Percentiles rank a stretch among this genome's conserved stretches.
These are phyloP conservation scores for Leishmania amazonensis DNA, from an alignment of 208 protist genomes.

Conservation along the genomic window DNA sequence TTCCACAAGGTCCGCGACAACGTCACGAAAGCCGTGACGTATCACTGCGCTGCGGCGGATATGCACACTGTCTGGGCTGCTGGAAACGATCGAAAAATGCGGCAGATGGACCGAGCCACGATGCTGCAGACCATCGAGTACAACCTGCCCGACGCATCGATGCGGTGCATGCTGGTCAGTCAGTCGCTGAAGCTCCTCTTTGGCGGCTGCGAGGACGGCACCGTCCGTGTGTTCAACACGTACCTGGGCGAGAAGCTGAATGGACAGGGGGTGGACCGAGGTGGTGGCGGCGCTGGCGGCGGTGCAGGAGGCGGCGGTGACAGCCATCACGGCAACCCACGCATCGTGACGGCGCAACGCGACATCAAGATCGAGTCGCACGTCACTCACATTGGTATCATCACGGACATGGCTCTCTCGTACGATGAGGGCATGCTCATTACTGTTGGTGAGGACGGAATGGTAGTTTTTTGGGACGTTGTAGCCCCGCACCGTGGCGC, in stretches of 20 bases:
- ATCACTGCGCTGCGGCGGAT: conserved; percentile 89
- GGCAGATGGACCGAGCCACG: conserved; percentile 81
- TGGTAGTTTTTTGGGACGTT: conserved; percentile 91
- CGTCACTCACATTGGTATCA: conserved; percentile 77
- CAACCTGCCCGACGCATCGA: conserved; percentile 71
- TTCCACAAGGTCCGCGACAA: conserved; percentile 93
- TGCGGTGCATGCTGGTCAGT: conserved; percentile 89
- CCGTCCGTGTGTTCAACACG: conserved; percentile 91
- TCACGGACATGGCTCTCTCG: conserved; percentile 88
- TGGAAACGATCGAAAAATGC: conserved; percentile 94
- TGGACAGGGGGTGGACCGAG: conserved; percentile 36
- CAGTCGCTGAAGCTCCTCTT: conserved; percentile 93
- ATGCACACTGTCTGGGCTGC: conserved; percentile 89
- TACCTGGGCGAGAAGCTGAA: conserved; percentile 85
- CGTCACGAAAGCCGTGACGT: conserved; percentile 92
- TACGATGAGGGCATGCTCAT: conserved; percentile 95
- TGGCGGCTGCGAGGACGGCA: conserved; percentile 92
- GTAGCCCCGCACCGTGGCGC: conserved; percentile 87
- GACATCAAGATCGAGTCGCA: conserved; percentile 89
- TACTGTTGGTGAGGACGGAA: conserved; percentile 94
- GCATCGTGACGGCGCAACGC: conserved; percentile 17
- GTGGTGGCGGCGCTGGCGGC: conserved; percentile 8
- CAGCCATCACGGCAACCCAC: conserved; percentile 15
- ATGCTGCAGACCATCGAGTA: conserved; percentile 69
- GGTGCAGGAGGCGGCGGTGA: conserved; percentile 2